A percentile compares a stretch with the other conserved stretches of the same genome.
phyloP scores from a whole-genome alignment of 2,329 filamentous ascomycete species.

The Fusarium incarnatum region DNA sequence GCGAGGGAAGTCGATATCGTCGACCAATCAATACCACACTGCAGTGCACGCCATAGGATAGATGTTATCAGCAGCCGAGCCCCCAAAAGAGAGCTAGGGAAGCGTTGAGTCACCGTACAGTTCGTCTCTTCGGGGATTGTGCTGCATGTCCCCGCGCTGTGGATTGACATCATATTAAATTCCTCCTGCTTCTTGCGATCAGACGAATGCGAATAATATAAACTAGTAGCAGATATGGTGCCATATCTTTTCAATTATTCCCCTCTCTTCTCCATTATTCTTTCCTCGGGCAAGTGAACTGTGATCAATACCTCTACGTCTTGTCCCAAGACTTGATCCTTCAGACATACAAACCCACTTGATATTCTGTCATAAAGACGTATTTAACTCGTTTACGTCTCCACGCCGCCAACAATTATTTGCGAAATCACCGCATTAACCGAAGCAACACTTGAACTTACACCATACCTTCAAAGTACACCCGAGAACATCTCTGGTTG shows the following conservation, averaged over 20 bases:
- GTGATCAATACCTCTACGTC: background rate
- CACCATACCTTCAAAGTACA: background rate
- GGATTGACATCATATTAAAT: slow-evolving; percentile 38
- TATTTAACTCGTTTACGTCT: background rate
- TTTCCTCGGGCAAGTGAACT: background rate
- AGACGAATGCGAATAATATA: background rate
- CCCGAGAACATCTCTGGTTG: background rate
- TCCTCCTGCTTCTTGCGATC: background rate
- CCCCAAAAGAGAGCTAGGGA: background rate
- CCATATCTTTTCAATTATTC: background rate
- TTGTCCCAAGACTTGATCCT: background rate
- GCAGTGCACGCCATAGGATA: slow-evolving; percentile 1
- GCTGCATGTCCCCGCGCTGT: slow-evolving; percentile 18
- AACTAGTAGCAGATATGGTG: background rate
- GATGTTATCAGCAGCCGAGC: slow-evolving; percentile 11
- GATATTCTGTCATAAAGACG: slow-evolving; percentile 10
- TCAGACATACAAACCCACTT: background rate
- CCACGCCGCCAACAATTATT: background rate
- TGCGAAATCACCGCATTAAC: background rate
- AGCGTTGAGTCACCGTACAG: slow-evolving; percentile 10
- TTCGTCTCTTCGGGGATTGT: slow-evolving; percentile 7
- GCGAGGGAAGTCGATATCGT: slow-evolving; percentile 1
- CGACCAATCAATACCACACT: slow-evolving; percentile 22
- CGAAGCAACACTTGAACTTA: background rate
- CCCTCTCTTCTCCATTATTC: background rate